A percentile compares a stretch with the other conserved stretches of the same genome.
Evolutionary conservation across 2,329 filamentous ascomycete genomes (phyloP).

Genomic region (Leptodontidium sp.): DNA sequence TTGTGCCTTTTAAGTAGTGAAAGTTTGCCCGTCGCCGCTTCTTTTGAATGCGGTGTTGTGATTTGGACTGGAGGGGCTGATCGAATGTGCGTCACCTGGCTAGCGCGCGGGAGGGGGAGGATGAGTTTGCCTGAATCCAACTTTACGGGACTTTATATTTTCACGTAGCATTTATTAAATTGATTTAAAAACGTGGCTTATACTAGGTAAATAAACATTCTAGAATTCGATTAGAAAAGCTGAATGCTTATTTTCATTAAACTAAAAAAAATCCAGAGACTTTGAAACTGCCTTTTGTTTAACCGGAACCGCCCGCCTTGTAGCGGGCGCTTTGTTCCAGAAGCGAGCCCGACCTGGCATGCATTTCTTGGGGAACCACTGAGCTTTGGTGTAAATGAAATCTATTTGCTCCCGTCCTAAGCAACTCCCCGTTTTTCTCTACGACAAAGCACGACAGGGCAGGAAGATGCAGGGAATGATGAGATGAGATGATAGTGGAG

Average conservation of each 20-base stretch:
- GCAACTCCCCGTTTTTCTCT: background rate
- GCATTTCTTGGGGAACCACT: background rate
- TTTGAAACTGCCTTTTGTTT: too few relatives aligned
- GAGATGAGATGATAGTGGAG: background rate
- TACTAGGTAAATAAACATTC: too few relatives aligned
- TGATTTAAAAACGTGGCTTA: too few relatives aligned
- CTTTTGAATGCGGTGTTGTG: background rate
- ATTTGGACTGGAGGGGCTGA: slow-evolving; percentile 9
- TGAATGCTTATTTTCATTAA: too few relatives aligned
- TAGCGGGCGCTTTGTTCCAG: background rate
- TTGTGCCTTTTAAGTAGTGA: slow-evolving; percentile 5
- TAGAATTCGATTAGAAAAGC: too few relatives aligned
- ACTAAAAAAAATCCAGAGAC: too few relatives aligned
- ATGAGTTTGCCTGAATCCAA: too few relatives aligned
- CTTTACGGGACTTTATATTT: too few relatives aligned
- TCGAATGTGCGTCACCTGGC: slow-evolving; percentile 5
- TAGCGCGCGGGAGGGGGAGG: background rate
- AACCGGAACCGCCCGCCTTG: too few relatives aligned
- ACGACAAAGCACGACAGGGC: background rate
- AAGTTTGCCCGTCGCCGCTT: background rate
- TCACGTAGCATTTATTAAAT: too few relatives aligned
- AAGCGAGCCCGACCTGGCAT: slow-evolving; percentile 2
- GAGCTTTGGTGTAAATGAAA: too few relatives aligned
- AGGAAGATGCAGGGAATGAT: background rate
- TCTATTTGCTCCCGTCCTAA: background rate